Percentiles rank a stretch among this genome's conserved stretches.
Conservation (phyloP, 2,329 filamentous ascomycete species). For the Amphichorda felina region DNA sequence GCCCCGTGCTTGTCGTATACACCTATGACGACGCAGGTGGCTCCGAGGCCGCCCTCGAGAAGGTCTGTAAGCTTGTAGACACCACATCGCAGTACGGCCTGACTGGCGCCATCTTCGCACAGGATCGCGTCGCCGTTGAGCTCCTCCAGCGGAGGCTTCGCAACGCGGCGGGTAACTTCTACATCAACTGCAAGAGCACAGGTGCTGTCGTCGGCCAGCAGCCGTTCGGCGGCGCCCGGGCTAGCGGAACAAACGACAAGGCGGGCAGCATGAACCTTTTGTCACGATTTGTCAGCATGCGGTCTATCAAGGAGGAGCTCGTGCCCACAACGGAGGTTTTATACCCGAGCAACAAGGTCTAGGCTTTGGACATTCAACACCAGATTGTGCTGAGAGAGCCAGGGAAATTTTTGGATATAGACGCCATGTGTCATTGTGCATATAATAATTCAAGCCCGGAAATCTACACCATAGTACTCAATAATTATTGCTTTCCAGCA, state of each 20-base stretch:
- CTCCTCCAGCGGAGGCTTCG: conserved; percentile 59
- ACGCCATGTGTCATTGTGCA: too few species aligned
- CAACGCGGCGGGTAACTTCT: conserved; percentile 72
- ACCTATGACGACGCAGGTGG: conserved; percentile 65
- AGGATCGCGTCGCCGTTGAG: conserved; percentile 52
- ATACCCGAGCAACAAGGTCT: conserved; percentile 63
- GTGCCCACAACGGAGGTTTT: conserved; percentile 45
- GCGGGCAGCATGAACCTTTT: conserved; percentile 54
- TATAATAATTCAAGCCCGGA: too few species aligned
- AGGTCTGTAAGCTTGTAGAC: conserved; percentile 54
- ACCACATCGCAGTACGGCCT: conserved; percentile 64
- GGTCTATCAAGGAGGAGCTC: conserved; percentile 69
- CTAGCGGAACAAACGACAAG: conserved; percentile 64
- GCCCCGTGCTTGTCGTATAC: conserved; percentile 62
- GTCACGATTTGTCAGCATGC: conserved; percentile 52
- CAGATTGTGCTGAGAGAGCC: too few species aligned
- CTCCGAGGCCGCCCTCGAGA: conserved; percentile 42
- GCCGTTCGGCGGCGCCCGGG: conserved; percentile 57
- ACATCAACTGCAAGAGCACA: conserved; percentile 75
- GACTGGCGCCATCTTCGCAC: conserved; percentile 65
- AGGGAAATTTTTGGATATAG: too few species aligned
- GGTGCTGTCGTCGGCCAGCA: conserved; percentile 64
- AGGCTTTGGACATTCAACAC: too few species aligned
- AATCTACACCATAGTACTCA: too few species aligned
- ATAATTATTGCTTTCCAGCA: too few species aligned